Evolutionary conservation across 1,284 basidiomycete species (phyloP).

Genomic region (Inonotus obliquus): DNA sequence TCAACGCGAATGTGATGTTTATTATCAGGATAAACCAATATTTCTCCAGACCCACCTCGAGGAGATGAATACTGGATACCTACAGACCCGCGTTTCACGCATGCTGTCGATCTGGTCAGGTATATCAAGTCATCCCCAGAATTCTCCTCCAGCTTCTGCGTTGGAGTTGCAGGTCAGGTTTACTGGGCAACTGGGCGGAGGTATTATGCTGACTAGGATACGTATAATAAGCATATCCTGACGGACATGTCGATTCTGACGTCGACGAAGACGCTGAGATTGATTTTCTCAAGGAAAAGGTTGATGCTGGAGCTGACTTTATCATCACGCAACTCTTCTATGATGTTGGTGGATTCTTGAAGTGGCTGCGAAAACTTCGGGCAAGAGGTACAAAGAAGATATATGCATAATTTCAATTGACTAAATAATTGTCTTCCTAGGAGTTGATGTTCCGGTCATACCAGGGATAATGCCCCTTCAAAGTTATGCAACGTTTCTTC

Average conservation of each 20-base stretch:
- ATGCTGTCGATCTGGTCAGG: slow-evolving; percentile 85
- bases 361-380: slow-evolving; percentile 74
- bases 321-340: slow-evolving; percentile 98
- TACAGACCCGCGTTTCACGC: slow-evolving; percentile 80
- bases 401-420: not conserved
- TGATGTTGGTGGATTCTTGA: slow-evolving; percentile 81
- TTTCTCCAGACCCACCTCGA: slow-evolving; percentile 75
- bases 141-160: slow-evolving; percentile 83
- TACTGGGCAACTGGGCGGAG: slow-evolving; percentile 12
- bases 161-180: slow-evolving; percentile 79
- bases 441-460: slow-evolving; percentile 88
- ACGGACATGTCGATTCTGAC: slow-evolving; percentile 78
- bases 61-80: slow-evolving; percentile 92
- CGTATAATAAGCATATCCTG: slow-evolving; percentile 73
- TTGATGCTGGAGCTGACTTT: slow-evolving; percentile 94
- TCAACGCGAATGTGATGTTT: not conserved
- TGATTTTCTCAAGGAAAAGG: slow-evolving; percentile 78
- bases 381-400: slow-evolving; percentile 49
- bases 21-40: slow-evolving; percentile 13
- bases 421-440: slow-evolving; percentile 35
- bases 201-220: slow-evolving; percentile 10
- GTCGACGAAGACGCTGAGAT: slow-evolving; percentile 70
- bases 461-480: slow-evolving; percentile 99
- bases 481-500: slow-evolving; percentile 89
- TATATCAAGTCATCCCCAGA: slow-evolving; percentile 83